phyloP scores from a whole-genome alignment of 768 basidiomycete genomes.

The Termitomyces sp. region DNA sequence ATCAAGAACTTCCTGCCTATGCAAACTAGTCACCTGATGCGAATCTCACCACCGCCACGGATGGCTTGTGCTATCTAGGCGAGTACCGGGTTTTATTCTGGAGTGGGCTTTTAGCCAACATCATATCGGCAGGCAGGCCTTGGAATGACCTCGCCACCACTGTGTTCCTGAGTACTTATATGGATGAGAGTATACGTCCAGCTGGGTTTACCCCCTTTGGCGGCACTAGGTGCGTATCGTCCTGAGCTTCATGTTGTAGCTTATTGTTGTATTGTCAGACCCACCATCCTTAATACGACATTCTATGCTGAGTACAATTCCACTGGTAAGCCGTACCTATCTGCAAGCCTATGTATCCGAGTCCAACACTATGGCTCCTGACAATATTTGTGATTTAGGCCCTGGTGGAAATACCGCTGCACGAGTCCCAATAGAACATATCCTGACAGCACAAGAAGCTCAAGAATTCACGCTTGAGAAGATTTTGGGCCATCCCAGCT shows the following conservation, averaged over 20 bases:
- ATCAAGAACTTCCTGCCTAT: not conserved
- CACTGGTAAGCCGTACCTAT: constrained; percentile 31
- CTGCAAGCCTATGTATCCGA: too few species aligned
- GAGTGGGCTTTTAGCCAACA: not conserved
- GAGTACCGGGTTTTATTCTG: not conserved
- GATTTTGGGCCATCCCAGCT: constrained; percentile 50
- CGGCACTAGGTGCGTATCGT: constrained; percentile 29
- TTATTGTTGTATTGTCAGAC: constrained; percentile 22
- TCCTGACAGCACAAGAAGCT: constrained; percentile 39
- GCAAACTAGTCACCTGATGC: constrained; percentile 52
- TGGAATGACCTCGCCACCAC: constrained; percentile 61
- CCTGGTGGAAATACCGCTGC: constrained; percentile 47
- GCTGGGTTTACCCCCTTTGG: constrained; percentile 50
- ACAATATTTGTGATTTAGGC: constrained; percentile 28
- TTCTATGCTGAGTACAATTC: constrained; percentile 60
- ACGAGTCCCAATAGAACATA: constrained; percentile 43
- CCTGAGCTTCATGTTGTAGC: not conserved
- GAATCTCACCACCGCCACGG: constrained; percentile 42
- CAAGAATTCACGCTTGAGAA: constrained; percentile 39
- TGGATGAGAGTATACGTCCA: constrained; percentile 54
- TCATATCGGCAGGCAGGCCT: constrained; percentile 37
- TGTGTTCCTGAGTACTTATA: constrained; percentile 50
- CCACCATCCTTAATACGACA: constrained; percentile 46
- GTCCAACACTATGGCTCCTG: not conserved
- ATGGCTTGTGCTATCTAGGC: constrained; percentile 50